Percentiles rank a stretch among this genome's conserved stretches.
phyloP scores from a whole-genome alignment of 2,329 filamentous ascomycete genomes.

The Neopestalotiopsis rosae region DNA sequence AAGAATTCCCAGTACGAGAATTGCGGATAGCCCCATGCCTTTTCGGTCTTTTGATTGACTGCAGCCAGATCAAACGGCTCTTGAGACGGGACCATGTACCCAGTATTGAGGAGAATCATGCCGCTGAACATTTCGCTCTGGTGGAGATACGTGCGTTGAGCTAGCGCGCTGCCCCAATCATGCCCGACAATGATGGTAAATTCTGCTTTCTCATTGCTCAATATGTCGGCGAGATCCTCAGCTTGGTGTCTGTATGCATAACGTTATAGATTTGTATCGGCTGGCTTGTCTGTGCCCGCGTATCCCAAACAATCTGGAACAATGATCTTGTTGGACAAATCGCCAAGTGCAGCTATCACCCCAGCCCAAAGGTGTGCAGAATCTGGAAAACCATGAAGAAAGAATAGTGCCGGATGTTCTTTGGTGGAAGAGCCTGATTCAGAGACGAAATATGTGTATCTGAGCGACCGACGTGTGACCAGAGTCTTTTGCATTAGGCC shows the following conservation, averaged over 20 bases:
- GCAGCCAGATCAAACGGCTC: conserved; percentile 13
- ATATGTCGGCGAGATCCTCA: not conserved
- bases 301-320: not conserved
- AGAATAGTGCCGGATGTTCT: not conserved
- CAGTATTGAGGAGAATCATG: not conserved
- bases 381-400: conserved; percentile 6
- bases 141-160: not conserved
- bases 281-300: not conserved
- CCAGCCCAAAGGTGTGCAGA: not conserved
- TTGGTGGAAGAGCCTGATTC: not conserved
- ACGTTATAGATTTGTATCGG: not conserved
- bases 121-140: not conserved
- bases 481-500: not conserved
- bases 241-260: not conserved
- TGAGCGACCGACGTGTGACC: not conserved
- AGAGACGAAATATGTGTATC: conserved; percentile 4
- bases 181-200: not conserved
- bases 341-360: not conserved
- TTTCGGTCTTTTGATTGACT: conserved; percentile 8
- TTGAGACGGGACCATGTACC: not conserved
- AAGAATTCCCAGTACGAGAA: conserved; percentile 20
- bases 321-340: not conserved
- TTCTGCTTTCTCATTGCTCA: not conserved
- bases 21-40: conserved; percentile 16
- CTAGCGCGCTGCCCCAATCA: not conserved